A percentile compares a stretch with the other conserved stretches of the same genome.
Conservation (phyloP, 176 grass and related monocot genomes). For the Saccharum spontaneum region DNA sequence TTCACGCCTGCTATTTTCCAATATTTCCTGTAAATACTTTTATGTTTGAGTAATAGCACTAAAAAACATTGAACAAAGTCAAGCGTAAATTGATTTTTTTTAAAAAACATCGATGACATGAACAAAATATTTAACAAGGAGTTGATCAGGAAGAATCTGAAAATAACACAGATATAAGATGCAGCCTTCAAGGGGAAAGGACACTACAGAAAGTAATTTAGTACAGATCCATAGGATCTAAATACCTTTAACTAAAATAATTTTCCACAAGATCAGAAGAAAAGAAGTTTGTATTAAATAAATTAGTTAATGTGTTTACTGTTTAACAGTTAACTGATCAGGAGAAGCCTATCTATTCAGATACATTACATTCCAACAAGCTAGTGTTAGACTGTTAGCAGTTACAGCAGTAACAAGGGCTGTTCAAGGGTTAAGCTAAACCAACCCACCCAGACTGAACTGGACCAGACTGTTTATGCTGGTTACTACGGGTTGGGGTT, state of each 20-base stretch:
- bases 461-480: not conserved
- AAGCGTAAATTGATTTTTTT: not conserved
- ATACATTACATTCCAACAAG: not conserved
- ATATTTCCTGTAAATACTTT: slow-evolving; percentile 67
- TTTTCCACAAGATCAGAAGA: not conserved
- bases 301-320: slow-evolving; percentile 6
- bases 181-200: not conserved
- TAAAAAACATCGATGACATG: slow-evolving; percentile 1
- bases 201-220: not conserved
- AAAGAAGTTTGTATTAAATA: not conserved
- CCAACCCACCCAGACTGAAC: not conserved
- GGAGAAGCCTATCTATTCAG: not conserved
- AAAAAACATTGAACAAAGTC: not conserved
- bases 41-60: slow-evolving; percentile 8
- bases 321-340: not conserved
- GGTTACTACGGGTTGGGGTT: not conserved
- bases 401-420: not conserved
- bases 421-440: not conserved
- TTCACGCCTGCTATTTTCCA: slow-evolving; percentile 86
- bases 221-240: not conserved
- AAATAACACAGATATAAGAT: not conserved
- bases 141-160: not conserved
- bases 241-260: slow-evolving; percentile 16
- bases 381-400: not conserved
- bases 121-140: slow-evolving; percentile 15